phyloP scores from a whole-genome alignment of 108 stramenopile genomes.

The Aurantiochytrium sp. region DNA sequence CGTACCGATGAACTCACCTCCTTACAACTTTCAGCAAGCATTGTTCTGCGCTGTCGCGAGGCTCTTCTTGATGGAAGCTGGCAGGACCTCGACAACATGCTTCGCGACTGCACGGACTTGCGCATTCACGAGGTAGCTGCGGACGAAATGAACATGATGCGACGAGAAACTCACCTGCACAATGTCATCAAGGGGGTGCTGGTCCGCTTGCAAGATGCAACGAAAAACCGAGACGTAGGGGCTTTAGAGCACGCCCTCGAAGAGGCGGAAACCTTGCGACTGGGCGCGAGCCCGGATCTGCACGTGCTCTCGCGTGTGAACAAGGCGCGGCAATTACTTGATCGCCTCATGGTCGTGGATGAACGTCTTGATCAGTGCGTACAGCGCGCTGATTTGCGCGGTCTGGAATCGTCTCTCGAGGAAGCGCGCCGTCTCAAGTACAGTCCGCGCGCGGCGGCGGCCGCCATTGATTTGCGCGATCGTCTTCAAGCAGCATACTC shows the following conservation, averaged over 20 bases:
- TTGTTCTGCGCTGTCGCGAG: not conserved
- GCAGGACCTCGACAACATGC: not conserved
- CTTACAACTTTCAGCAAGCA: not conserved
- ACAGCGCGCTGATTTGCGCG: not conserved
- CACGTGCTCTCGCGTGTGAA: conserved; percentile 8
- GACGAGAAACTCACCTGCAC: not conserved
- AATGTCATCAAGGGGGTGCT: not conserved
- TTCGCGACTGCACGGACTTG: not conserved
- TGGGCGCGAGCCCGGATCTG: not conserved
- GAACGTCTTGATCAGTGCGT: not conserved
- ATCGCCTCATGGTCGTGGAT: not conserved
- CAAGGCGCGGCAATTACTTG: not conserved
- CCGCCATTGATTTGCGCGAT: not conserved
- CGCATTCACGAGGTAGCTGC: not conserved
- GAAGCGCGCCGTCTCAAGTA: not conserved
- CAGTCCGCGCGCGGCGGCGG: not conserved
- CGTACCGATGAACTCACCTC: not conserved
- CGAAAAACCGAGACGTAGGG: not conserved
- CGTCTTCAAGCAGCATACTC: not conserved
- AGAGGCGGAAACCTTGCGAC: not conserved
- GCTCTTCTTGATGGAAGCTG: not conserved
- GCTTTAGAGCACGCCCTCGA: not conserved
- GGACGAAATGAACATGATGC: conserved; percentile 6
- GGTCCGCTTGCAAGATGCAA: not conserved
- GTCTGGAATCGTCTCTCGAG: not conserved